These are phyloP conservation scores for Tylopilus subfusipes DNA, from an alignment of 768 basidiomycete species.

Conservation along the genomic window DNA sequence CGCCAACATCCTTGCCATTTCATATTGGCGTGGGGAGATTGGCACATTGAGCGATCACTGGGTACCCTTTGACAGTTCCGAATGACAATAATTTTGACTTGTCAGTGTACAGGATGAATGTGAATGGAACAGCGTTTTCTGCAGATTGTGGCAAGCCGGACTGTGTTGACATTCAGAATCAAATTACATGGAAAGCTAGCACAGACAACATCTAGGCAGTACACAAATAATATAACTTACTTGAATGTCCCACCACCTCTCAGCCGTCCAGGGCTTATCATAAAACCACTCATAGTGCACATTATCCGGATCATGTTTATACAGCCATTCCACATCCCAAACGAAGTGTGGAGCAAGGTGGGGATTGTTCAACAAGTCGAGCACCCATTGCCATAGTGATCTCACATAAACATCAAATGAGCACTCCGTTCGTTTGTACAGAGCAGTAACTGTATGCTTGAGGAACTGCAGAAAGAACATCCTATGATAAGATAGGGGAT, in stretches of 20 bases:
- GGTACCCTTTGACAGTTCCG: conserved; percentile 4
- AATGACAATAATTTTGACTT: conserved; percentile 7
- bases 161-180: too few species aligned
- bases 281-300: background rate
- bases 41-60: conserved; percentile 7
- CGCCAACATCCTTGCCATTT: too few species aligned
- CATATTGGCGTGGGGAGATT: too few species aligned
- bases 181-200: too few species aligned
- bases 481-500: too few species aligned
- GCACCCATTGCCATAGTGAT: background rate
- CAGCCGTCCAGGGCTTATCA: too few species aligned
- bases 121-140: conserved; percentile 1
- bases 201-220: too few species aligned
- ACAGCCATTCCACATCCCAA: background rate
- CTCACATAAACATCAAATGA: background rate
- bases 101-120: background rate
- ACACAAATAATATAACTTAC: too few species aligned
- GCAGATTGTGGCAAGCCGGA: background rate
- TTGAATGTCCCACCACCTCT: too few species aligned
- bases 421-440: too few species aligned
- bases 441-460: too few species aligned
- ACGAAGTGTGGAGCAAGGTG: background rate
- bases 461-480: too few species aligned
- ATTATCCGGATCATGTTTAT: background rate
- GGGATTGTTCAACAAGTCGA: background rate